Base-by-base conservation (phyloP, 495 filamentous ascomycete genomes). In the Trichocladium uniseriatum region DNA sequence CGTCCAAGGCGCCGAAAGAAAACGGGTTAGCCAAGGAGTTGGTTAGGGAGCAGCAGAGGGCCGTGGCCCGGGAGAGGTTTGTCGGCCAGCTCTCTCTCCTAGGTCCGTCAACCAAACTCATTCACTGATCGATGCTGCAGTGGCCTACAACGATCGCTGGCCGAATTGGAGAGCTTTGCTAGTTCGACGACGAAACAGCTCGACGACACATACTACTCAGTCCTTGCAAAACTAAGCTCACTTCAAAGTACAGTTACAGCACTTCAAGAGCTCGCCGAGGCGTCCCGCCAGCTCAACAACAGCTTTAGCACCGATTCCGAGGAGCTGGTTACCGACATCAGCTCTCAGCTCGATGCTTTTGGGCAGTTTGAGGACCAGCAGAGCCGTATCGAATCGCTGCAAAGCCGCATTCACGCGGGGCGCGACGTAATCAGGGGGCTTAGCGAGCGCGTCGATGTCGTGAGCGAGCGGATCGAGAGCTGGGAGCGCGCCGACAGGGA, bases 151-250 rank as follows among this genome's bases (percentile, higher is more conserved):
- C 65, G 66, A 45, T 67, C 72, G 0, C 56, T 79, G 15, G 38
- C 57, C 38, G 63, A 69, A 21, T 61, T 80, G 14, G 67, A 66
- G 20, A 58, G 55, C 10, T 70, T 72, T 49, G 72, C 74, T 8
- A 71, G 64, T 36, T 75, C 76, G 31, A 79, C 80, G 3, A 92
- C 82, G 16, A 77, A 79, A 52, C 78, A 78, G 38, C 76, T 96
- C n/a, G 87, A 94, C 59, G 83, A 85, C 55, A 89, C 84, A 0
- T 94, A 94, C 68, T 89, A 90, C 57, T 81, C 83, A 4, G 73
- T 96, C 5, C 72, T 92, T 14, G 84, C 91, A 59, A 91, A 85
- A 50, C 72, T 91, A 27, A 75, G 78, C 37, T 65, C 79, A 0
- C 69, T 96, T 28, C 80, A 83, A 43, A 70, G 74, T 43, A 87